Percentiles rank a stretch among this genome's conserved stretches.
phyloP scores from a whole-genome alignment of 2,329 filamentous ascomycete genomes.

The Westerdykella aurantiaca region DNA sequence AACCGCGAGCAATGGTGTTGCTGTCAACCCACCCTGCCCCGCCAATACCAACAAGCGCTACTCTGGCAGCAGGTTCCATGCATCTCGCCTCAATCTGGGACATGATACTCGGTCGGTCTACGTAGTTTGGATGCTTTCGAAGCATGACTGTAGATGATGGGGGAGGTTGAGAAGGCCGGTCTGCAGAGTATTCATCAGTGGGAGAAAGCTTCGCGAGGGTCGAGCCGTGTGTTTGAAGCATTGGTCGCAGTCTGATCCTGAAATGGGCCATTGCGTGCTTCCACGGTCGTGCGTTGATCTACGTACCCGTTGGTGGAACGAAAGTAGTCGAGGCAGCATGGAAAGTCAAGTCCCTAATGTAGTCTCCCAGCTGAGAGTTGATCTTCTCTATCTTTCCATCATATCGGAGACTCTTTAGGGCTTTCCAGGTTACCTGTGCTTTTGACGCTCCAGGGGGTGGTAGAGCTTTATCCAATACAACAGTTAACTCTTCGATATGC shows the following conservation, averaged over 20 bases:
- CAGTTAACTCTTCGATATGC: slow-evolving; percentile 10
- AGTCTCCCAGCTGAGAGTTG: neutral
- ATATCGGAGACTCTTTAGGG: slow-evolving; percentile 8
- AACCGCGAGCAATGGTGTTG: too few relatives aligned
- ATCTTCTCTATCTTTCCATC: slow-evolving; percentile 10
- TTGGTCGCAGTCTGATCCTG: too few relatives aligned
- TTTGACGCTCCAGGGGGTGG: slow-evolving; percentile 5
- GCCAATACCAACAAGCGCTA: slow-evolving; percentile 21
- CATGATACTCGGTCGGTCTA: slow-evolving; percentile 4
- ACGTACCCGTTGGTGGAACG: too few relatives aligned
- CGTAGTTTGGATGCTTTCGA: slow-evolving; percentile 5
- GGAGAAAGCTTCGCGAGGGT: too few relatives aligned
- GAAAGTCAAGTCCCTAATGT: too few relatives aligned
- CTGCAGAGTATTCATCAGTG: too few relatives aligned
- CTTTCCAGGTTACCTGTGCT: slow-evolving; percentile 6
- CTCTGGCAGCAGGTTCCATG: slow-evolving; percentile 7
- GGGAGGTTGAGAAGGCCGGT: too few relatives aligned
- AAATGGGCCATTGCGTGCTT: too few relatives aligned
- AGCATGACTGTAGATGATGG: slow-evolving; percentile 5
- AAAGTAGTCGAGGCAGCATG: too few relatives aligned
- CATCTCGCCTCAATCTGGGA: slow-evolving; percentile 4
- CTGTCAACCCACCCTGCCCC: slow-evolving; percentile 15
- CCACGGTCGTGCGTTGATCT: too few relatives aligned
- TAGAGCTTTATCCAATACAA: slow-evolving; percentile 7
- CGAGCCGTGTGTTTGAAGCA: too few relatives aligned